Percentiles rank a stretch among this genome's conserved stretches.
These are phyloP conservation scores for Hymenoscyphus linearis DNA, from an alignment of 2,329 filamentous ascomycete species.

Conservation along the genomic window DNA sequence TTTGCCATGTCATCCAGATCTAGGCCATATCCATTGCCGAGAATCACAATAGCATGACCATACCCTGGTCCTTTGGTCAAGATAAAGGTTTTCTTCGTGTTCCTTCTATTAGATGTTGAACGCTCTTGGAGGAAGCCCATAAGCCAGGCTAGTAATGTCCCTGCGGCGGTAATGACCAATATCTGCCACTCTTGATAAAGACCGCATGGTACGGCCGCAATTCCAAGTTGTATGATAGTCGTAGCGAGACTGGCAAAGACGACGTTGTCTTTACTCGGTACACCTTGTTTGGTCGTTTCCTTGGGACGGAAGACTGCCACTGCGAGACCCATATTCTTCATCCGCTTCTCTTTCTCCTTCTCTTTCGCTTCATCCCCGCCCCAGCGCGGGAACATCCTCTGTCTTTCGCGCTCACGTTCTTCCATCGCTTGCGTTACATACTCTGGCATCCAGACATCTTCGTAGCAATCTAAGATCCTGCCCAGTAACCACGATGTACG, in stretches of 20 bases:
- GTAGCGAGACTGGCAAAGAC: conserved; percentile 20
- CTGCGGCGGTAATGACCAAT: conserved; percentile 36
- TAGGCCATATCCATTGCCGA: background rate
- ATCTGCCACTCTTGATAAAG: conserved; percentile 25
- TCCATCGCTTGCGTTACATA: too few species aligned
- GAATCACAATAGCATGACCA: background rate
- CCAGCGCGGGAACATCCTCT: background rate
- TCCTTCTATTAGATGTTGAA: background rate
- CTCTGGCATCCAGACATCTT: background rate
- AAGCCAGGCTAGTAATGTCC: conserved; percentile 33
- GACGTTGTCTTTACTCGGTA: background rate
- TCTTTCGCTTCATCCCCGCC: background rate
- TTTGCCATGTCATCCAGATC: background rate
- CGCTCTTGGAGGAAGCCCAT: background rate
- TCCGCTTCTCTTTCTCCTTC: background rate
- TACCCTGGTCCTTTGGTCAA: background rate
- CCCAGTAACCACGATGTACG: conserved; percentile 41
- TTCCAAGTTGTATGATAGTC: conserved; percentile 16
- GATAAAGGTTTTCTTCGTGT: background rate
- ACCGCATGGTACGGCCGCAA: conserved; percentile 15
- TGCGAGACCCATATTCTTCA: background rate
- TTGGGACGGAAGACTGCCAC: background rate
- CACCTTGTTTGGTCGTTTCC: background rate
- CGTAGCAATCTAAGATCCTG: conserved; percentile 36
- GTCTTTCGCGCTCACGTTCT: too few species aligned